Evolutionary conservation across 192 early-diverging fungal genomes (phyloP), one percentile per base, ranked within the genome.

Genomic region (Umbelopsis isabellina): DNA sequence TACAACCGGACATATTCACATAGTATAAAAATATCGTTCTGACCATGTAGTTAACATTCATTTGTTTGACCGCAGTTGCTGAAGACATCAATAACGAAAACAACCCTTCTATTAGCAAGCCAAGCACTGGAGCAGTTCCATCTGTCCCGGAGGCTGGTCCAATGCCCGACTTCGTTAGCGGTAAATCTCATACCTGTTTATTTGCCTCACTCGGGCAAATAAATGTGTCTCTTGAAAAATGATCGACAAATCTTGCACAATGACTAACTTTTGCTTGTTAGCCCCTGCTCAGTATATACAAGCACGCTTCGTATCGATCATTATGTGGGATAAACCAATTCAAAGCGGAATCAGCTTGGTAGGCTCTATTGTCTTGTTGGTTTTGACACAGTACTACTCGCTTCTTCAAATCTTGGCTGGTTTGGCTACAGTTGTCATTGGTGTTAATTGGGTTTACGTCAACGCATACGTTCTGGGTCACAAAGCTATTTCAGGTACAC

Each of bases 361-460:
- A 11, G 37, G 49, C 18, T 72, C 71, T 12, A 35, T 79, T 10
- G 67, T 22, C 23, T 35, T 75, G 3, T 16, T 79, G 25, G 51
- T 75, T 33, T 61, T 79, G 55, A 79, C 78, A 7, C 70, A 75
- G 49, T 79, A 69, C 46, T 75, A 72, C 27, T 79, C 78, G 16
- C 27, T 79, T 27, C 50, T 79, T 25, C 72, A 75, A 46, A 51
- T 79, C 13, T 21, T 72, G 13, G 70, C 73, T 22, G 68, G 50
- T 49, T 47, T 75, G 20, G 66, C 73, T 16, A 79, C 78, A 16
- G 11, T 79, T n/a, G 50, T 69, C 16, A 79, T 73, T 48, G 78
- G 78, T 50, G 25, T 70, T 27, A 79, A 79, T 64, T 79, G 73
- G 77, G 33, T 72, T 20, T 79, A 74, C 68, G 77, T 79, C 50